phyloP scores from a whole-genome alignment of 148 eudicot genomes.

The Polygonum aviculare region DNA sequence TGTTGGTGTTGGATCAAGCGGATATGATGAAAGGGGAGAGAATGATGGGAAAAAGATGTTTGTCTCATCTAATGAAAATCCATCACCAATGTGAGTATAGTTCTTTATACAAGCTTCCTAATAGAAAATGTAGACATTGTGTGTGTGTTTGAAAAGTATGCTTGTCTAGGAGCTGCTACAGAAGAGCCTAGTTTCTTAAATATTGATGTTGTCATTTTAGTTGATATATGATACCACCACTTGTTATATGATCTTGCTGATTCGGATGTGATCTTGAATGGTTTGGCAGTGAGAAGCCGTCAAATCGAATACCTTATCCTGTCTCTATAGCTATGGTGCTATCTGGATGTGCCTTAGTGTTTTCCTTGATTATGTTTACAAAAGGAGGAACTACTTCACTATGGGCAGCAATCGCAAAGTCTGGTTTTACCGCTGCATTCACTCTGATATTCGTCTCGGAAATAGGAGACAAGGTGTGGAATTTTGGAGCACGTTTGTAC shows the following conservation, averaged over 20 bases:
- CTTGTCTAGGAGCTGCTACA: background rate
- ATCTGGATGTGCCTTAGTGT: conserved; percentile 25
- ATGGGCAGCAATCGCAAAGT: conserved; percentile 68
- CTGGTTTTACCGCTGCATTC: conserved; percentile 96
- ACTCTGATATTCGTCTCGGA: conserved; percentile 84
- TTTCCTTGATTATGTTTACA: conserved; percentile 39
- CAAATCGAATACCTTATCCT: conserved; percentile 54
- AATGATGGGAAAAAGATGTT: conserved; percentile 27
- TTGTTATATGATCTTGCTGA: conserved; percentile 11
- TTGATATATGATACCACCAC: conserved; percentile 11
- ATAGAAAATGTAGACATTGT: background rate
- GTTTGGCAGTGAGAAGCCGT: conserved; percentile 52
- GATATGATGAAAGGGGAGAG: conserved; percentile 42
- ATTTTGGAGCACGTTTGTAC: conserved; percentile 5
- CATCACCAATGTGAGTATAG: conserved; percentile 52
- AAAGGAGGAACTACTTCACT: conserved; percentile 54
- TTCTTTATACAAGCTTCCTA: background rate
- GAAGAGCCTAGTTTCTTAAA: background rate
- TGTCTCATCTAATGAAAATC: conserved; percentile 25
- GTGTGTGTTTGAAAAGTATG: background rate
- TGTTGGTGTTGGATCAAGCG: conserved; percentile 65
- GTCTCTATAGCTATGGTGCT: conserved; percentile 43
- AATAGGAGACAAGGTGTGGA: conserved; percentile 91
- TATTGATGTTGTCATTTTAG: background rate
- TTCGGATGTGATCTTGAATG: conserved; percentile 24